Percentiles rank a stretch among this genome's conserved stretches.
phyloP scores from a whole-genome alignment of 495 filamentous ascomycete genomes.

The Oleoguttula mirabilis region DNA sequence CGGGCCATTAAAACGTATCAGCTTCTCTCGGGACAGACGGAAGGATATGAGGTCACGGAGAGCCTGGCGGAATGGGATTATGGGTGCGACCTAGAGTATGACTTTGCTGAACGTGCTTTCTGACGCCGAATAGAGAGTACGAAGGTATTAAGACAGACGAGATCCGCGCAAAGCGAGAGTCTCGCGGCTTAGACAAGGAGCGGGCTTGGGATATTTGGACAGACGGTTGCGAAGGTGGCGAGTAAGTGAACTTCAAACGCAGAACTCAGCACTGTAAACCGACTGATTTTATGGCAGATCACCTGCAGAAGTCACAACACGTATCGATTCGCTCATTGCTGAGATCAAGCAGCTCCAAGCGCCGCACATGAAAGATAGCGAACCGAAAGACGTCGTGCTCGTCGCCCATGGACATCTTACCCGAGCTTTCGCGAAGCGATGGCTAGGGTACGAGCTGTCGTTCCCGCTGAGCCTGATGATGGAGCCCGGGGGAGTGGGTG shows the following conservation, averaged over 20 bases:
- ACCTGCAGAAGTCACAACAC: constrained; percentile 51
- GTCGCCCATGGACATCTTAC: constrained; percentile 82
- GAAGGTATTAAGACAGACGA: constrained; percentile 23
- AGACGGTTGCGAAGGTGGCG: constrained; percentile 64
- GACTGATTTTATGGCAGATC: constrained; percentile 33
- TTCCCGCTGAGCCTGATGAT: constrained; percentile 57
- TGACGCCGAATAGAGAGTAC: constrained; percentile 21
- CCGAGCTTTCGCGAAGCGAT: constrained; percentile 81
- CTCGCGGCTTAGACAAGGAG: constrained; percentile 37
- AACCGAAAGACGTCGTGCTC: constrained; percentile 49
- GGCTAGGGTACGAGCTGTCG: constrained; percentile 57
- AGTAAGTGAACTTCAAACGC: constrained; percentile 33
- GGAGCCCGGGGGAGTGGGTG: constrained; percentile 76
- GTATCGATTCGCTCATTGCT: constrained; percentile 62
- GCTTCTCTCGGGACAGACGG: constrained; percentile 13
- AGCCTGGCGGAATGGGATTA: constrained; percentile 28
- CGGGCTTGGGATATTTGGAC: constrained; percentile 69
- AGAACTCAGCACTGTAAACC: neutral
- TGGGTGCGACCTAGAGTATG: too few species aligned
- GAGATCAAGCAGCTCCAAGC: constrained; percentile 54
- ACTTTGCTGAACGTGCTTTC: neutral
- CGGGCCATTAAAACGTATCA: constrained; percentile 23
- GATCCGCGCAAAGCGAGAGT: constrained; percentile 20
- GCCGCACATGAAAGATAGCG: constrained; percentile 37
- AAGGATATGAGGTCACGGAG: constrained; percentile 16